A percentile compares a stretch with the other conserved stretches of the same genome.
These are phyloP conservation scores for Gyrodon lividus DNA, from an alignment of 768 basidiomycete species.

Conservation along the genomic window DNA sequence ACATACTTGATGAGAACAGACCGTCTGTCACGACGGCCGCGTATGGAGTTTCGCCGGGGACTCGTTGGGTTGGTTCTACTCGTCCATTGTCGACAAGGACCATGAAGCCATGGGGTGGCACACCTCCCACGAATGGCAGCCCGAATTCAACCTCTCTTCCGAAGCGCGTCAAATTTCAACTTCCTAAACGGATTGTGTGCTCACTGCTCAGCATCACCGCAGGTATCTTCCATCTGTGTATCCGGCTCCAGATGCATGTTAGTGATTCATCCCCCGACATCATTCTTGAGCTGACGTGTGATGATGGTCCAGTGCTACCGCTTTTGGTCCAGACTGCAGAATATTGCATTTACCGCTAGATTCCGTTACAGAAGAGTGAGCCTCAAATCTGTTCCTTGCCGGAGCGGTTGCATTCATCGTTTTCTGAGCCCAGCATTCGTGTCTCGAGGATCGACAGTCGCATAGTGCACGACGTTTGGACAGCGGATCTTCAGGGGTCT, in stretches of 20 bases:
- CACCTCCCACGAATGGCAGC: constrained; percentile 35
- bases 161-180: constrained; percentile 10
- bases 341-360: constrained; percentile 46
- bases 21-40: constrained; percentile 32
- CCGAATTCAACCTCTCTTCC: constrained; percentile 40
- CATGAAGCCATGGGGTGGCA: background rate
- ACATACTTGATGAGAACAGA: constrained; percentile 22
- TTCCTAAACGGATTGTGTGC: background rate
- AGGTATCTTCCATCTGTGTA: constrained; percentile 54
- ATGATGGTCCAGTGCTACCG: constrained; percentile 48
- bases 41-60: constrained; percentile 49
- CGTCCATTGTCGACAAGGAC: constrained; percentile 20
- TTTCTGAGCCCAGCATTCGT: constrained; percentile 10
- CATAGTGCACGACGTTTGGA: constrained; percentile 54
- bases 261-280: constrained; percentile 19
- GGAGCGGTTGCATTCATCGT: background rate
- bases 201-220: constrained; percentile 10
- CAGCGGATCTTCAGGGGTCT: constrained; percentile 47
- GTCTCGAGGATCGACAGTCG: constrained; percentile 35
- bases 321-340: constrained; percentile 51
- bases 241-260: constrained; percentile 51
- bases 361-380: constrained; percentile 40
- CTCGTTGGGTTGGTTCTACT: constrained; percentile 50
- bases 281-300: constrained; percentile 1
- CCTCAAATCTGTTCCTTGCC: background rate